These are phyloP conservation scores for Forsythia suspensa DNA, from an alignment of 257 asterid species.

Conservation along the genomic window DNA sequence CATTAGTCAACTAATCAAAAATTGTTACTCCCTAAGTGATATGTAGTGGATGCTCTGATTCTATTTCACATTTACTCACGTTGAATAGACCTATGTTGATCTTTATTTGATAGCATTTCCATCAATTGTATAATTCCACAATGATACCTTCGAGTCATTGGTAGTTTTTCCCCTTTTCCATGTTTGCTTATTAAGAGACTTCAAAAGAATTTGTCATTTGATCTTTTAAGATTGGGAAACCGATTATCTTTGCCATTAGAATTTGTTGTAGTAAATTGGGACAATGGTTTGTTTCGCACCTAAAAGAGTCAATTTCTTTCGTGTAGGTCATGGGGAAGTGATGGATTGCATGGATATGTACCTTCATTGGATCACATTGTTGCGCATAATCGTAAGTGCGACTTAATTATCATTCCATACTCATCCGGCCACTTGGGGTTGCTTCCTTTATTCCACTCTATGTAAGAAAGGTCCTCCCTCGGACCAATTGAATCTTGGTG, in stretches of 20 bases:
- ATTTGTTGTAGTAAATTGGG: not conserved
- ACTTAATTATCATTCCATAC: not conserved
- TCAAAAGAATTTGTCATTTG: not conserved
- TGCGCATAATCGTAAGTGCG: slow-evolving; percentile 85
- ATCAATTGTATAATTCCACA: not conserved
- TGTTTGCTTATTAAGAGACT: slow-evolving; percentile 4
- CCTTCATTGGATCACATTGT: slow-evolving; percentile 98
- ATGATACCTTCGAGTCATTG: not conserved
- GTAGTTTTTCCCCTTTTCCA: not conserved
- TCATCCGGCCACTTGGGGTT: not conserved
- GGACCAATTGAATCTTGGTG: not conserved
- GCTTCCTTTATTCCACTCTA: not conserved
- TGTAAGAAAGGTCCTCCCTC: not conserved
- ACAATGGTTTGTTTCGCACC: not conserved
- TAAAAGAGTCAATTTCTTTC: slow-evolving; percentile 16
- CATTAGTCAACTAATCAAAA: not conserved
- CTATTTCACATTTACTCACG: not conserved
- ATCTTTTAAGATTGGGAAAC: not conserved
- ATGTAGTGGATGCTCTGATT: not conserved
- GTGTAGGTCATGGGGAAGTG: slow-evolving; percentile 99
- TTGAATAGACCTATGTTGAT: not conserved
- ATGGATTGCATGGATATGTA: slow-evolving; percentile 98
- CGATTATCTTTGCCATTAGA: not conserved
- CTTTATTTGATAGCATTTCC: slow-evolving; percentile 11
- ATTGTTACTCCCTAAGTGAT: not conserved